Evolutionary conservation across 2,329 filamentous ascomycete species (phyloP).

Genomic region (Escovopsis sp.): DNA sequence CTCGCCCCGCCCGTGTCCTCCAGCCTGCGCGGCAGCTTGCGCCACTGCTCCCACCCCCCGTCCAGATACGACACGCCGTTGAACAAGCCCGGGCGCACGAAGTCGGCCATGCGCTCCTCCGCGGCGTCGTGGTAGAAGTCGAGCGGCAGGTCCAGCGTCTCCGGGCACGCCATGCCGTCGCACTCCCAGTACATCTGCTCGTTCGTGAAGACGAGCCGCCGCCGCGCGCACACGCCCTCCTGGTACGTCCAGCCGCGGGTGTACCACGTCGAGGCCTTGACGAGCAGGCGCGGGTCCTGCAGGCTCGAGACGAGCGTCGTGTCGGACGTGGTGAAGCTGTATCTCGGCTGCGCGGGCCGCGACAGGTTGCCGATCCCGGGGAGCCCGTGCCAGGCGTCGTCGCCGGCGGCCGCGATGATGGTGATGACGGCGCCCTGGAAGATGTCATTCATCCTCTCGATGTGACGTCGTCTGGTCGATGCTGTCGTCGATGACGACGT

Average conservation of each 20-base stretch:
- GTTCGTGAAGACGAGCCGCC: constrained; percentile 23
- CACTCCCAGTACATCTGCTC: constrained; percentile 26
- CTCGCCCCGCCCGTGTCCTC: constrained; percentile 13
- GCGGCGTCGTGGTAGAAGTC: constrained; percentile 17
- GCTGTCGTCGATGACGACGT: too few relatives aligned
- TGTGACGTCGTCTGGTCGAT: constrained; percentile 12
- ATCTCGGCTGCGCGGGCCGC: constrained; percentile 15
- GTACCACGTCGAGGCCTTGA: constrained; percentile 19
- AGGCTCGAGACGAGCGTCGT: constrained; percentile 19
- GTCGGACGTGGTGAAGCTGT: constrained; percentile 17
- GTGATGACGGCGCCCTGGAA: constrained; percentile 20
- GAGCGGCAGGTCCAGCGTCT: constrained; percentile 17
- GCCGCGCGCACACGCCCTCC: constrained; percentile 20
- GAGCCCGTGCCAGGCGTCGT: constrained; percentile 18
- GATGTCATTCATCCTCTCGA: constrained; percentile 22
- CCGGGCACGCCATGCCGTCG: constrained; percentile 21
- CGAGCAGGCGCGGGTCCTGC: constrained; percentile 14
- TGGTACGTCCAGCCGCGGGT: constrained; percentile 25
- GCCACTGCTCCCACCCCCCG: constrained; percentile 21
- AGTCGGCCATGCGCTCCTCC: constrained; percentile 20
- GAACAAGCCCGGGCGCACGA: constrained; percentile 19
- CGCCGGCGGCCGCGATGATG: constrained; percentile 23
- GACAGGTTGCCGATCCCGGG: constrained; percentile 17
- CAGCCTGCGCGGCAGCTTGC: constrained; percentile 12
- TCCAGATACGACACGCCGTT: constrained; percentile 20